Evolutionary conservation across 495 filamentous ascomycete genomes (phyloP).

Genomic region (Choiromyces venosus): DNA sequence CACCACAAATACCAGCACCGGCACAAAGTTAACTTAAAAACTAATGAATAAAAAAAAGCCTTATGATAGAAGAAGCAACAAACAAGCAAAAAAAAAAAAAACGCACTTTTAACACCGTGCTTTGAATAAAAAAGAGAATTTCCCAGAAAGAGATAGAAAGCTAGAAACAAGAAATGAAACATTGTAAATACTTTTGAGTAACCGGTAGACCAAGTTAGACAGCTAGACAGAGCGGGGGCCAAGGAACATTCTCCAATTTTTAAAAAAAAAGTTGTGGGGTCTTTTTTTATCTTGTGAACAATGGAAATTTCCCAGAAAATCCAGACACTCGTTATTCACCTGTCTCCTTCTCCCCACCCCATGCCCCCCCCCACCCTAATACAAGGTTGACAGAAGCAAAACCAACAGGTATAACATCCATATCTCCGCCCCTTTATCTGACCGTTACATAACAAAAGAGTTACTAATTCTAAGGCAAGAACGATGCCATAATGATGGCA

Average conservation of each 20-base stretch:
- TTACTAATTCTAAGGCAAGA: conserved; percentile 1
- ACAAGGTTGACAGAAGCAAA: background rate
- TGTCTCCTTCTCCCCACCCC: background rate
- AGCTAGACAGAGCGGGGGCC: background rate
- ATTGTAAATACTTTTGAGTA: background rate
- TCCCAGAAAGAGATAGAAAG: too few species aligned
- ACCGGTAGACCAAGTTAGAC: too few species aligned
- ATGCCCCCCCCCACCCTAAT: too few species aligned
- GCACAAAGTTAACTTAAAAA: too few species aligned
- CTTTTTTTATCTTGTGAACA: background rate
- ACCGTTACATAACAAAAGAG: background rate
- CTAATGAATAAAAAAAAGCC: too few species aligned
- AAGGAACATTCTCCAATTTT: background rate
- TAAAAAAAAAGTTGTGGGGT: too few species aligned
- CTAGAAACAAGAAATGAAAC: background rate
- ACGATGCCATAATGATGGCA: background rate
- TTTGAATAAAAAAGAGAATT: too few species aligned
- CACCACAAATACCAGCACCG: too few species aligned
- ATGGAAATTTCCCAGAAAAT: background rate
- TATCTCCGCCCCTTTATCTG: background rate
- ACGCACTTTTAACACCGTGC: too few species aligned
- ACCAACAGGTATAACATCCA: background rate
- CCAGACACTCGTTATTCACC: background rate
- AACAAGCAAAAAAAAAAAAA: too few species aligned
- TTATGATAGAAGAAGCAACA: too few species aligned